Conservation (phyloP, 352 stramenopile species). For the Phytophthora uliginosa region DNA sequence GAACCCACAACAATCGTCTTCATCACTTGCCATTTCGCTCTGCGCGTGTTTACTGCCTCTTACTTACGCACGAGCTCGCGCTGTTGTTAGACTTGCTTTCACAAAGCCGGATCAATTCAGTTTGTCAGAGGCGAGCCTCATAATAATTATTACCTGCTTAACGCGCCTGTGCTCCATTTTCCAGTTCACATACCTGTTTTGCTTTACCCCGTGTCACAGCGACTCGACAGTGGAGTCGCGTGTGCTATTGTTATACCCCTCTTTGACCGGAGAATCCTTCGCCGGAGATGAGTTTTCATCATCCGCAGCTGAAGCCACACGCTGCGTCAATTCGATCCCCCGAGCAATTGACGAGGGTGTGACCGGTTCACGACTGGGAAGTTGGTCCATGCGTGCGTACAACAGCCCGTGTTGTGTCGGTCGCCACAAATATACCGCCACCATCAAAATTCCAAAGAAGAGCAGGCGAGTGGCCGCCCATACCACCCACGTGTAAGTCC, state of each 20-base stretch:
- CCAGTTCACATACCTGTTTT: slow-evolving; percentile 6
- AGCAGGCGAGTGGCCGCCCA: slow-evolving; percentile 82
- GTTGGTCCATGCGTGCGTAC: slow-evolving; percentile 85
- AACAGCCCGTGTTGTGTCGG: slow-evolving; percentile 71
- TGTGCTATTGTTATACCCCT: slow-evolving; percentile 1
- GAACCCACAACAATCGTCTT: not conserved
- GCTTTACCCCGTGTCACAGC: slow-evolving; percentile 20
- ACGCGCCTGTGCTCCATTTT: slow-evolving; percentile 10
- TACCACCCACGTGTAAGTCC: slow-evolving; percentile 83
- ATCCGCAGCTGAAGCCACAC: slow-evolving; percentile 65
- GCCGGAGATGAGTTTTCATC: slow-evolving; percentile 35
- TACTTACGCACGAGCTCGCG: not conserved
- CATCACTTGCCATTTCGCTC: not conserved
- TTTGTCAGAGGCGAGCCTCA: slow-evolving; percentile 18
- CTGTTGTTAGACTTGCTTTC: not conserved
- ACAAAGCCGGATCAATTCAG: not conserved
- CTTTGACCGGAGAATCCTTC: slow-evolving; percentile 11
- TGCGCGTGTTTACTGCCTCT: not conserved
- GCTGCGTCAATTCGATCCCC: slow-evolving; percentile 67
- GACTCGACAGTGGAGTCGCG: slow-evolving; percentile 30
- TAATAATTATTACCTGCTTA: slow-evolving; percentile 30
- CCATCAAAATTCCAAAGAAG: slow-evolving; percentile 72
- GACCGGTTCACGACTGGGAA: slow-evolving; percentile 73
- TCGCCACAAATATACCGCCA: slow-evolving; percentile 82
- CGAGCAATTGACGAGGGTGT: slow-evolving; percentile 56